Evolutionary conservation across 1,284 basidiomycete species (phyloP).

Genomic region (Kalmanozyma brasiliensis): DNA sequence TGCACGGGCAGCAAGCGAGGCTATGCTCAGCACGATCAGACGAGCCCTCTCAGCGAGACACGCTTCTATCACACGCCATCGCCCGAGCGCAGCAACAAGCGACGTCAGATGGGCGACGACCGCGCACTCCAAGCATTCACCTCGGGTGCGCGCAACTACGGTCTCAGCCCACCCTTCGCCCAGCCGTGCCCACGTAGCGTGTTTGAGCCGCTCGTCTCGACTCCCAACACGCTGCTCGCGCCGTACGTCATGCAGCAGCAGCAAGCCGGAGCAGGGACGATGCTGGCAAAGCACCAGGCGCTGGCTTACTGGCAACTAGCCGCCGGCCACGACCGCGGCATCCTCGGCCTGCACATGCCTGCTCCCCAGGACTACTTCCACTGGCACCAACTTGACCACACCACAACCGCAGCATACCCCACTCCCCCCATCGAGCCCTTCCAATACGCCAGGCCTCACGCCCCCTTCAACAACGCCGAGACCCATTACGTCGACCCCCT

Average conservation of each 20-base stretch:
- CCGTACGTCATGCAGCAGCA: constrained; percentile 43
- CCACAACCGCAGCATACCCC: constrained; percentile 40
- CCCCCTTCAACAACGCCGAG: constrained; percentile 53
- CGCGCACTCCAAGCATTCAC: constrained; percentile 24
- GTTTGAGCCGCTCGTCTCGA: constrained; percentile 50
- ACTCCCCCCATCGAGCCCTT: constrained; percentile 39
- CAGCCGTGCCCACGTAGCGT: constrained; percentile 47
- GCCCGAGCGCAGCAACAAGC: constrained; percentile 36
- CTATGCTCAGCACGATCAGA: constrained; percentile 29
- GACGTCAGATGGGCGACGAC: constrained; percentile 26
- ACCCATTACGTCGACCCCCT: constrained; percentile 46
- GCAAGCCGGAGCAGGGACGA: constrained; percentile 12
- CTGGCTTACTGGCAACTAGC: constrained; percentile 51
- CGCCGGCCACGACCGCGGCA: constrained; percentile 47
- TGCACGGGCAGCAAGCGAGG: constrained; percentile 30
- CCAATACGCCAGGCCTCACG: constrained; percentile 13
- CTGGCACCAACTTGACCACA: constrained; percentile 17
- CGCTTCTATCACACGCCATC: constrained; percentile 39
- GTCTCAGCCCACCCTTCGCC: constrained; percentile 42
- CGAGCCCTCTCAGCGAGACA: constrained; percentile 28
- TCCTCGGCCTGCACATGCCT: constrained; percentile 51
- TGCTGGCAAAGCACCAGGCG: constrained; percentile 40
- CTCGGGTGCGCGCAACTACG: constrained; percentile 26
- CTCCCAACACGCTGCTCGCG: constrained; percentile 50
- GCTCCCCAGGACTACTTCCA: constrained; percentile 48